Base-by-base conservation (phyloP, 2,329 filamentous ascomycete species). In the Zasmidium angulare region DNA sequence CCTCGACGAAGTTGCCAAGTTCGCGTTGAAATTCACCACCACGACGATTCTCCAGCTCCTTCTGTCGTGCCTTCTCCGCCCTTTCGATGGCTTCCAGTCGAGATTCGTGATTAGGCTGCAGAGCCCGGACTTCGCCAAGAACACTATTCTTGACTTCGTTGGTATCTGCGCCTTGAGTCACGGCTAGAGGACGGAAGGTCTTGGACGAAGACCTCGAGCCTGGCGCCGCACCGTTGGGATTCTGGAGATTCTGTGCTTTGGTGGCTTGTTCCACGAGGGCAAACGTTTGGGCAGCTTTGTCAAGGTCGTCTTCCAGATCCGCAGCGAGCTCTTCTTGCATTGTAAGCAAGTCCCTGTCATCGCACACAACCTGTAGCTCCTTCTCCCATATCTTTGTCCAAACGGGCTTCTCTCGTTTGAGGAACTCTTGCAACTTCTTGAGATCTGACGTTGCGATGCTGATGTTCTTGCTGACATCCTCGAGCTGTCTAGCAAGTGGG, bases 311-410 rank as follows among this genome's bases (percentile, higher is more conserved):
- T 70, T 95, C 87, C 63, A 99, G 78, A 78, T 99, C 95, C 48
- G 93, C 86, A 65, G 93, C 89, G 63, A 99, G 84, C 69, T 98
- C 95, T 78, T 99, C 95, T 81, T 96, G 93, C 82, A 98, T 89
- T 52, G 92, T 95, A 67, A 99, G 85, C 75, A 97, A 88, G 72
- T 98, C 93, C 66, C 93, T 87, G 71, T 97, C 95, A 73, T 96
- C 92, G 77, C 95, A 98, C 2, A 99, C 93, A 54, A 93, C 88
- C 75, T 98, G 91, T 49, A 99, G 81, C 75, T 98, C 93, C 77
- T 96, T 93, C 83, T 98, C 93, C 95, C 95, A 99, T 65, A 98
- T 96, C 84, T 97, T 97, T 56, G 92, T 97, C 93, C 95, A 99
- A 59, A 97, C 82, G 0, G 95, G 95, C 76, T 96, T 96, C 82